phyloP scores from a whole-genome alignment of 805 yeast genomes.

The Metschnikowia hibisci region DNA sequence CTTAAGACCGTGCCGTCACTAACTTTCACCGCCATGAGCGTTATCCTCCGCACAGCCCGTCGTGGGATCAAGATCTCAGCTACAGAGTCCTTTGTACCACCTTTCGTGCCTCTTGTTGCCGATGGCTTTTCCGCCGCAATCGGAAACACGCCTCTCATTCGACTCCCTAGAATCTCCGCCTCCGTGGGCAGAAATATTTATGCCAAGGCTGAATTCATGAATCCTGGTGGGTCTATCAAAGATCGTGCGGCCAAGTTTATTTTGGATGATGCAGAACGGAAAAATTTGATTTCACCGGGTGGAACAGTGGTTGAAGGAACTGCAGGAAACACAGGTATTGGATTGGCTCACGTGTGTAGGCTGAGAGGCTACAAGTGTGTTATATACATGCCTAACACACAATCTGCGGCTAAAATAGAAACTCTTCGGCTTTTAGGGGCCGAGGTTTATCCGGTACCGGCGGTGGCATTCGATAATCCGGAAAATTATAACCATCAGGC shows the following conservation, averaged over 20 bases:
- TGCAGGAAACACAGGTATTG: conserved; percentile 96
- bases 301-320: conserved; percentile 92
- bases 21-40: not conserved
- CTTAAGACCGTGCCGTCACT: too few relatives aligned
- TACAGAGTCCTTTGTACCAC: conserved; percentile 24
- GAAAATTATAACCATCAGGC: conserved; percentile 86
- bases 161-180: conserved; percentile 52
- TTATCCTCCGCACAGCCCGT: conserved; percentile 4
- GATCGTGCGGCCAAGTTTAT: conserved; percentile 84
- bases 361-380: conserved; percentile 81
- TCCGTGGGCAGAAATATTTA: conserved; percentile 69
- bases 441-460: conserved; percentile 85
- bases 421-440: conserved; percentile 75
- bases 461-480: conserved; percentile 77
- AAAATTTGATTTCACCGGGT: conserved; percentile 62
- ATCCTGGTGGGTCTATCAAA: conserved; percentile 91
- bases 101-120: conserved; percentile 63
- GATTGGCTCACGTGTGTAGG: conserved; percentile 76
- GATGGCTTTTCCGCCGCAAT: conserved; percentile 79
- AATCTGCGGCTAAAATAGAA: conserved; percentile 74
- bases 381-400: conserved; percentile 90
- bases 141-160: conserved; percentile 88
- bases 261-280: conserved; percentile 71
- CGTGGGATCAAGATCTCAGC: conserved; percentile 13
- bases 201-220: conserved; percentile 89